Percentiles rank a stretch among this genome's conserved stretches.
phyloP scores from a whole-genome alignment of 1,284 basidiomycete genomes.

The Heterobasidion occidentale region DNA sequence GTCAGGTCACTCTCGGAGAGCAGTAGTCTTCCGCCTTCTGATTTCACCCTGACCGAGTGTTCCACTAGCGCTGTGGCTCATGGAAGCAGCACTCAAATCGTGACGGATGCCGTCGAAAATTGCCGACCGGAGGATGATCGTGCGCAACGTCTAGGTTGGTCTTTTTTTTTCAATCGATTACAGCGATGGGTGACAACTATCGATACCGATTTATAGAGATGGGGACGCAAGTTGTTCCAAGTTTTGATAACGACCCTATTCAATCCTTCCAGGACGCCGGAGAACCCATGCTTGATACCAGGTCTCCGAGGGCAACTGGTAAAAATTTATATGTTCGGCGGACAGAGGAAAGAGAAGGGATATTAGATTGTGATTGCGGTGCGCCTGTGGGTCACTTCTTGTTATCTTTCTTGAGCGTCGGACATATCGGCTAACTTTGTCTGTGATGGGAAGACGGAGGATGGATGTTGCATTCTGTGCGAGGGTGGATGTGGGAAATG shows the following conservation, averaged over 20 bases:
- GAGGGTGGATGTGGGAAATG: conserved; percentile 61
- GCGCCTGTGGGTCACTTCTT: conserved; percentile 27
- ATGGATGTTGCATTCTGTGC: conserved; percentile 47
- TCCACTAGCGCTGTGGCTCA: conserved; percentile 1
- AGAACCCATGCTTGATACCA: neutral
- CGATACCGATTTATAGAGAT: conserved; percentile 24
- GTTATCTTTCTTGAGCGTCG: too few species aligned
- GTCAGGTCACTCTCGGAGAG: neutral
- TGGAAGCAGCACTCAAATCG: conserved; percentile 31
- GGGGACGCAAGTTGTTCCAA: conserved; percentile 32
- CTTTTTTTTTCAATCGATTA: neutral
- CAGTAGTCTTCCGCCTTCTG: conserved; percentile 30
- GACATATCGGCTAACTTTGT: too few species aligned
- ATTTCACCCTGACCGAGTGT: conserved; percentile 12
- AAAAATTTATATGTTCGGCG: neutral
- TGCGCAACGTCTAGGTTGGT: conserved; percentile 32
- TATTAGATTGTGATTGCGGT: conserved; percentile 55
- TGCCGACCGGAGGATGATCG: conserved; percentile 24
- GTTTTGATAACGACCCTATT: conserved; percentile 24
- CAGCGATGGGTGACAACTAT: neutral
- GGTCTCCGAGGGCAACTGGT: too few species aligned
- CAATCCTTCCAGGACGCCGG: conserved; percentile 22
- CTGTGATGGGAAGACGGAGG: neutral
- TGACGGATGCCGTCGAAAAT: conserved; percentile 30
- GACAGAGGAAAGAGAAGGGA: conserved; percentile 11